Evolutionary conservation across 495 filamentous ascomycete species (phyloP).

Genomic region (Physcia stellaris): DNA sequence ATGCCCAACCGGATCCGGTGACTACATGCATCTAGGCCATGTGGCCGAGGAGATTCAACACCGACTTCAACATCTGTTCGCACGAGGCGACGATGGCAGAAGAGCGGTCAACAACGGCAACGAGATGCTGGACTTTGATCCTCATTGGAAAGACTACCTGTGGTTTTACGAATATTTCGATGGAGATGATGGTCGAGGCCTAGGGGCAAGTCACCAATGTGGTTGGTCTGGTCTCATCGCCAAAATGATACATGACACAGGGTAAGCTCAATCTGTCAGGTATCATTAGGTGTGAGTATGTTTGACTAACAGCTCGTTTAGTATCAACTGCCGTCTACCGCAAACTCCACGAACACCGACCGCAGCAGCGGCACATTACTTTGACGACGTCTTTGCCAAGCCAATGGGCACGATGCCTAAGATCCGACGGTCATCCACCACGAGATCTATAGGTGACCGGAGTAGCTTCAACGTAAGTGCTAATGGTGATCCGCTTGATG

Average conservation of each 20-base stretch:
- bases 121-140: slow-evolving; percentile 76
- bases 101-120: slow-evolving; percentile 74
- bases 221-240: slow-evolving; percentile 97
- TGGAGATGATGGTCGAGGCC: slow-evolving; percentile 74
- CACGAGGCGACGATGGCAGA: slow-evolving; percentile 66
- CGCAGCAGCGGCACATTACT: slow-evolving; percentile 76
- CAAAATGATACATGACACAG: slow-evolving; percentile 93
- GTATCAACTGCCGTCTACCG: slow-evolving; percentile 79
- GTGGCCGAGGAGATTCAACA: slow-evolving; percentile 97
- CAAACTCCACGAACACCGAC: slow-evolving; percentile 83
- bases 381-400: slow-evolving; percentile 74
- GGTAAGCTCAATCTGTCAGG: slow-evolving; percentile 39
- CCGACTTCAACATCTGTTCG: slow-evolving; percentile 82
- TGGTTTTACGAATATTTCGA: slow-evolving; percentile 99
- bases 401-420: slow-evolving; percentile 29
- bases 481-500: slow-evolving; percentile 28
- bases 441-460: slow-evolving; percentile 71
- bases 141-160: slow-evolving; percentile 82
- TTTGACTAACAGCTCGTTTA: slow-evolving; percentile 19
- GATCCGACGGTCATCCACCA: slow-evolving; percentile 70
- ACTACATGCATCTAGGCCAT: slow-evolving; percentile 90
- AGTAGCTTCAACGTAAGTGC: slow-evolving; percentile 55
- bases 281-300: background rate
- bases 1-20: slow-evolving; percentile 85
- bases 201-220: slow-evolving; percentile 89